Base-by-base conservation (phyloP, 2,329 filamentous ascomycete genomes). In the Neoscytalidium dimidiatum region DNA sequence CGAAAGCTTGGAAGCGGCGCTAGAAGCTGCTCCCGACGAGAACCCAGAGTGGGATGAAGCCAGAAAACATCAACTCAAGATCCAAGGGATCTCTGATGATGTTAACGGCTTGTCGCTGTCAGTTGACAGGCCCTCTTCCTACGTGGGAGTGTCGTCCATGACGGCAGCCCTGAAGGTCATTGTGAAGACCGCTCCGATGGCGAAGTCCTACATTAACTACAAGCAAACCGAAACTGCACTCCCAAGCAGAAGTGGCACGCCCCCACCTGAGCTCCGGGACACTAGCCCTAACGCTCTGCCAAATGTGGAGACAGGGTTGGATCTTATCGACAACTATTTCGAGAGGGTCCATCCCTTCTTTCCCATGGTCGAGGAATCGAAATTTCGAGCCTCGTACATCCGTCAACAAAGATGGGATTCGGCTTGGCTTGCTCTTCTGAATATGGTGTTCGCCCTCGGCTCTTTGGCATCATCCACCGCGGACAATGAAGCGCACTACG, bases 361-460 rank as follows among this genome's bases (percentile, higher is more conserved):
- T 3, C 90, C 90, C 0, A 87, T 92, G 83, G 81, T 93, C 3
- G 90, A 93, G 69, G 90, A 92, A 74, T 84, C 85, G 19, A 83
- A 85, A 9, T 92, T 92, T 74, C 86, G 88, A 67, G 86, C 87
- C 9, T 86, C 86, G 61, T 90, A 89, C 69, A 79, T 88, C 17
- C 83, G 85, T 65, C 86, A 85, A 11, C 84, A 86, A 68, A 82
- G 89, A 19, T 86, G 82, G 66, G 90, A 92, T 73, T 82, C 85
- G 0, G 84, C 89, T 21, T 93, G 90, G 90, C 81, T 92, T 19
- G 87, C 88, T 8, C 78, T 93, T 6, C 79, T 92, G 21, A 92
- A 93, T 73, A 91, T 91, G 80, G 89, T 93, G 4, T 89, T 92
- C 68, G 89, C 90, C 4, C 86, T 92, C 79, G 90, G 90, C 14